Evolutionary conservation across 306 rosid genomes (phyloP), one percentile per base, ranked within the genome.

Genomic region (Morella rubra): DNA sequence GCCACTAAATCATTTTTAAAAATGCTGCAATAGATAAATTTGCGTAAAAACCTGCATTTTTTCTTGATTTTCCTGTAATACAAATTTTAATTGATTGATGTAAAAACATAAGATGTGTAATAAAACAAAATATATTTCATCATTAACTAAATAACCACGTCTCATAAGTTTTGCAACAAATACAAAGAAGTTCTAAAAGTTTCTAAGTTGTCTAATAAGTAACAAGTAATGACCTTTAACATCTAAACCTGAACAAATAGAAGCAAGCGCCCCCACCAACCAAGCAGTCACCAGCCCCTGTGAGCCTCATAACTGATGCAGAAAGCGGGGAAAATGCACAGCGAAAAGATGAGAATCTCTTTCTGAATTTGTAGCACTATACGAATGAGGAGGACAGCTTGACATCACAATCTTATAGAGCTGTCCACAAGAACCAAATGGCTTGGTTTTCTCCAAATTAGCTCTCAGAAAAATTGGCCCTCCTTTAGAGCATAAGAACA

Each of bases 231-330:
- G 27, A 24, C 27, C 0, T 24, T 24, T 84, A 49, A 92, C 77
- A 88, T 92, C 86, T 73, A 92, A 89, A 78, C 97, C 97, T 15
- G 87, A 85, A 84, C 95, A 94, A 56, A 89, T 54, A 24, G 98
- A 92, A 20, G 91, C 44, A 66, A 94, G 81, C 22, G 77, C 80
- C 69, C 95, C 97, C n/a, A 9, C 98, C 98, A 66, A 91, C 97
- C 81, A 94, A 86, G 86, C 98, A 91, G 89, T 94, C 98, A 60
- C 98, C 98, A 5, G 96, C 96, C 24, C 97, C 96, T 0, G 92
- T 89, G 65, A 90, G 89, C 88, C 92, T 90, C 85, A 87, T 88
- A 66, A 92, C 96, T 32, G 93, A 84, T 32, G 97, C 95, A 32
- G 92, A 87, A 75, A 90, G 84, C 4, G 98, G 78, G 97, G 98